Conservation (phyloP, 2,329 filamentous ascomycete genomes). For the Aureobasidium subglaciale region DNA sequence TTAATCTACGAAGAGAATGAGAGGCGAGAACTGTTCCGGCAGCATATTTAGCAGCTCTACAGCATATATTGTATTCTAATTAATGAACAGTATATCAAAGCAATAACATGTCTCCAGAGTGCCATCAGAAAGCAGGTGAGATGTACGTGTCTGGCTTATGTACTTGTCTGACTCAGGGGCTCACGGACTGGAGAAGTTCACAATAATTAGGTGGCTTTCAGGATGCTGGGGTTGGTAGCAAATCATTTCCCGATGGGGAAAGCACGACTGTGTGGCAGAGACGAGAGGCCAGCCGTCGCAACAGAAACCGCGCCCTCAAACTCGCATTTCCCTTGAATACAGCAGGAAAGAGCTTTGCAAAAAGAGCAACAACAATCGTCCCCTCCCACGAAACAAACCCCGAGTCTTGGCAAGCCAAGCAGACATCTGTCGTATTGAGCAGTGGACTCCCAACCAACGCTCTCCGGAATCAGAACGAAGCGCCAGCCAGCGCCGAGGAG, state of each 20-base stretch:
- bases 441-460: neutral
- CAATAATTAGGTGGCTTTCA: conserved; percentile 7
- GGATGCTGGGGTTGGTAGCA: neutral
- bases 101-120: too few species aligned
- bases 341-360: neutral
- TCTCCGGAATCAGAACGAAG: neutral
- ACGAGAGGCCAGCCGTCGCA: conserved; percentile 3
- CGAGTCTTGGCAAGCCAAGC: conserved; percentile 5
- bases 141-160: too few species aligned
- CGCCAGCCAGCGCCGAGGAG: conserved; percentile 1
- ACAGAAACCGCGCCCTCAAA: conserved; percentile 1
- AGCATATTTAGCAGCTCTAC: conserved; percentile 1
- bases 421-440: neutral
- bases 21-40: neutral
- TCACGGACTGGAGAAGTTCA: neutral
- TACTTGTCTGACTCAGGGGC: neutral
- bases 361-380: neutral
- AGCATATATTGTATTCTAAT: conserved; percentile 11
- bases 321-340: neutral
- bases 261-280: neutral
- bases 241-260: neutral
- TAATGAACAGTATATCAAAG: neutral
- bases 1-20: neutral
- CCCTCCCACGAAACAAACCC: neutral
- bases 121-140: too few species aligned